Evolutionary conservation across 495 filamentous ascomycete genomes (phyloP), one percentile per base, ranked within the genome.

Genomic region (Penicillium flavigenum): DNA sequence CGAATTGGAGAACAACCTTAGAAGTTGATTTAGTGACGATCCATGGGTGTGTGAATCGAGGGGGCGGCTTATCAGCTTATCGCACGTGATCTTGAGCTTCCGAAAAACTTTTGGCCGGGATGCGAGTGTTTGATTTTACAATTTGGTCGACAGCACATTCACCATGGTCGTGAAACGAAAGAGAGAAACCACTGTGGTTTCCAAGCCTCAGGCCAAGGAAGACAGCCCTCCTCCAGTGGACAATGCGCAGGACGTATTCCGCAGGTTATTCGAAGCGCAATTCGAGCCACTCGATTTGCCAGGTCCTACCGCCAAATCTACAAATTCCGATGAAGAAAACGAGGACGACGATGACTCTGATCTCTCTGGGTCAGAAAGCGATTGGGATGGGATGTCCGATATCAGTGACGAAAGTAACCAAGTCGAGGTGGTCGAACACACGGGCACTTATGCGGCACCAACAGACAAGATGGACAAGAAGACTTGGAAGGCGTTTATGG

Each of bases 231-330:
- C 60, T 20, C 63, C 65, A 36, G 54, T 58, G 19, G 63, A 67
- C 27, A 66, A 68, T 52, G 64, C 71, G 27, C 71, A 76, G 42
- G 84, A 81, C 54, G 75, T 88, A 34, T 85, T 98, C 60, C 84
- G 84, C 56, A 86, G 84, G 59, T 86, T 90, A 67, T 98, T 98
- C 69, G 94, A 97, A 72, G 83, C 87, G 9, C 85, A 87, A 63
- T 98, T 96, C 72, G 82, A 85, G 60, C 90, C 92, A 11, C 64
- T 97, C 20, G 77, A 78, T 62, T 58, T 60, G 57, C 67, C 53
- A 38, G 31, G n/a, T 7, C 12, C 66, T 36, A 49, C 56, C 9
- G 59, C 47, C 26, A 51, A 61, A 5, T 16, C 56, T 17, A 32
- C 62, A 17, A 60, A 64, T 14, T 54, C 50, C 41, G 66, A 76